phyloP scores from a whole-genome alignment of 2,329 filamentous ascomycete genomes.

The Ceratocystis huliohia region DNA sequence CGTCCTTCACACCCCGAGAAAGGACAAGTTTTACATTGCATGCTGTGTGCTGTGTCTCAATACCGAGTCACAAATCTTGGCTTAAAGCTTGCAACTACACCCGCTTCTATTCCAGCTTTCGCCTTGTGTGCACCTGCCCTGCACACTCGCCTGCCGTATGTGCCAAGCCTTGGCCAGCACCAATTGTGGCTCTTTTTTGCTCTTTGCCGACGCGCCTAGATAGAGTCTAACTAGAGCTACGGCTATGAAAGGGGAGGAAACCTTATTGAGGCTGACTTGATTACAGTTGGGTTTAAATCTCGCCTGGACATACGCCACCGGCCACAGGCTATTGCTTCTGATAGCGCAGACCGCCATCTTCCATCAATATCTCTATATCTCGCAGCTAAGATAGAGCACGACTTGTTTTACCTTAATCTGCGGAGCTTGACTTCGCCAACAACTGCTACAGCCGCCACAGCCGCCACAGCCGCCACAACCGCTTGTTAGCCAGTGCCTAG shows the following conservation, averaged over 20 bases:
- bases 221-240: neutral
- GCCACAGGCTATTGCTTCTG: no score
- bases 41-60: no score
- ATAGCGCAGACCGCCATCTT: no score
- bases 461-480: neutral
- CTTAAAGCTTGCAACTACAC: neutral
- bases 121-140: neutral
- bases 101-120: neutral
- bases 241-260: neutral
- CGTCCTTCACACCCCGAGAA: neutral
- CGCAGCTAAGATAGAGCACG: neutral
- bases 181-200: neutral
- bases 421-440: neutral
- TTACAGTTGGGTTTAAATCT: no score
- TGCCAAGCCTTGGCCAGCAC: neutral
- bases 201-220: neutral
- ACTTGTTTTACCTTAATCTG: neutral
- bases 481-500: neutral
- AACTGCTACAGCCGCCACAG: neutral
- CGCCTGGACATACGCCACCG: no score
- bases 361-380: no score
- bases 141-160: neutral
- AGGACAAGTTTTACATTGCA: no score
- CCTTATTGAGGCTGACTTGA: neutral
- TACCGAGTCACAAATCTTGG: no score